Base-by-base conservation (phyloP, 176 grass and related monocot genomes). In the Ampelocalamus luodianensis region DNA sequence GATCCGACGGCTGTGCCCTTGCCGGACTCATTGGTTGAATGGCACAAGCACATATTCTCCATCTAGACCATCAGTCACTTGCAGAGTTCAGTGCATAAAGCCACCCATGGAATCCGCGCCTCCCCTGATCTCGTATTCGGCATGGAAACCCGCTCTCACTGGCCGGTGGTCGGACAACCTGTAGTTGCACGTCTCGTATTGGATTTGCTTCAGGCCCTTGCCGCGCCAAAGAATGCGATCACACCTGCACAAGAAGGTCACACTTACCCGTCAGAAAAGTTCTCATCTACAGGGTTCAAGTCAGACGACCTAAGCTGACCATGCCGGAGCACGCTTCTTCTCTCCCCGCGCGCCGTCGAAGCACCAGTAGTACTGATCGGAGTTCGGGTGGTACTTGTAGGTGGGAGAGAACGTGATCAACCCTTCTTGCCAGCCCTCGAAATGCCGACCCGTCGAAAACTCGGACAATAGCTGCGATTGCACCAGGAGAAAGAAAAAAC, bases 191-290 rank as follows among this genome's bases (percentile, higher is more conserved):
- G 89, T 83, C 40, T 88, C 96, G 11, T 99, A 99, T 5, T 85
- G 78, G 60, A 86, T 89, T 72, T 96, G 93, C 71, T 96, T 99
- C 88, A 95, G 82, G 20, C 88, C 88, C 72, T 80, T 83, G 5
- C 96, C 96, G 10, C 87, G 63, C 96, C 96, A 99, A 26, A 99
- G 88, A 22, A 99, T 96, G n/a, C 96, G 86, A 87, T 99, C 96
- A 39, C 96, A 99, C 95, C 92, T 97, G 74, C 80, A 64, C 83
- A 82, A 36, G 17, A 1, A 44, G 20, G 78, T 78, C 72, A 61
- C 1, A 70, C 38, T 16, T 51, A 16, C 26, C 69, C 56, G 5
- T 78, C 55, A 45, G 32, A 48, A 12, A 76, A 56, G 23, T 4
- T 48, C 49, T 53, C 54, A 32, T 60, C 6, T 62, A 36, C n/a